Evolutionary conservation across 2,329 filamentous ascomycete species (phyloP), one percentile per base, ranked within the genome.

Genomic region (Diaporthe sp.): DNA sequence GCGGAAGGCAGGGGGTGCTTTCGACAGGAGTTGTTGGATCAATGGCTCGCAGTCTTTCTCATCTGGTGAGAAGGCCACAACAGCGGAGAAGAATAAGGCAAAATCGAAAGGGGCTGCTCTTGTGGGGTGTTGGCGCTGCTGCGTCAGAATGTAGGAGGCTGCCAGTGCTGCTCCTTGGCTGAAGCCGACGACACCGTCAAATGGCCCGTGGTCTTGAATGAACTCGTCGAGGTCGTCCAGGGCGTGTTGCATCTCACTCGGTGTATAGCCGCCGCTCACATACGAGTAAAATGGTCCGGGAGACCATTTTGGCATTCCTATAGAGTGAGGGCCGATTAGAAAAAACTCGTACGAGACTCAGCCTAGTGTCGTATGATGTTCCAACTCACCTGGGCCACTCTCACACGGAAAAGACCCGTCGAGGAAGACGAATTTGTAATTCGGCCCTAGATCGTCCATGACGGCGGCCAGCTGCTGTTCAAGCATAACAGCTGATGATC

Each of bases 101-200:
- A 69, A 69, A 5, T 38, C 12, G 50, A 69, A 69, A n/a, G 66
- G 66, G 1, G 66, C 7, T n/a, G 10, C 10, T 13, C 42, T 5
- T 22, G n/a, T 30, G 13, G 42, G 28, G 10, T 15, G 4, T 13
- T 8, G 15, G 22, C 9, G 19, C 25, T 69, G 66, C 22, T 33
- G 28, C 15, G 40, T 17, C n/a, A 69, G 35, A 10, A 69, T 69
- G 9, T 55, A 69, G 2, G 66, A 17, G 22, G 50, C 35, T 15
- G 66, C 66, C 10, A 55, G 38, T 40, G 66, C 55, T 6, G 66
- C 66, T 19, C 66, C 66, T 19, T 69, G 66, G 66, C 66, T 69
- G 47, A 69, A 69, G 33, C 66, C 66, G 3, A 69, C 12, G 5
- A 69, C 35, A 12, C 66, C 66, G 35, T 69, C 66, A 40, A 69